phyloP scores from a whole-genome alignment of 2,329 filamentous ascomycete species.

The Hypoxylon sp. region DNA sequence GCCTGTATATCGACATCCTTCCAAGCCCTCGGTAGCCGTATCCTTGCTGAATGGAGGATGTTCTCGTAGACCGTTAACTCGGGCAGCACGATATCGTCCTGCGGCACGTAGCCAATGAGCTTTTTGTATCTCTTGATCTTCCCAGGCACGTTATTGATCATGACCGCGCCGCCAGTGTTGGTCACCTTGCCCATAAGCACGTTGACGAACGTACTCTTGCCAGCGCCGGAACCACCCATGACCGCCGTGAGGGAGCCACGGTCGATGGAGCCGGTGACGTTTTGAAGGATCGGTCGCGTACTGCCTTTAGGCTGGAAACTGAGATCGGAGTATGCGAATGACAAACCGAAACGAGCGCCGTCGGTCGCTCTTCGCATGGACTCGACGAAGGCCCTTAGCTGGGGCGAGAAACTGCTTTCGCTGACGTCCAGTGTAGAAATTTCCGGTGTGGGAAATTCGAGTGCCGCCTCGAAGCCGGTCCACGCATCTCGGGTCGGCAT shows the following conservation, averaged over 20 bases:
- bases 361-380: slow-evolving; percentile 67
- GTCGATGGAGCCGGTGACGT: slow-evolving; percentile 67
- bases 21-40: slow-evolving; percentile 67
- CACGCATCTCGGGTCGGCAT: slow-evolving; percentile 48
- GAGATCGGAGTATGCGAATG: slow-evolving; percentile 65
- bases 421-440: slow-evolving; percentile 47
- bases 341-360: slow-evolving; percentile 64
- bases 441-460: slow-evolving; percentile 51
- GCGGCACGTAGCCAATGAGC: slow-evolving; percentile 72
- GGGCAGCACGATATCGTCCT: slow-evolving; percentile 71
- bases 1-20: slow-evolving; percentile 61
- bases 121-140: slow-evolving; percentile 68
- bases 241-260: slow-evolving; percentile 68
- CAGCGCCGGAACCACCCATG: slow-evolving; percentile 72
- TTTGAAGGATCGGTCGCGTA: slow-evolving; percentile 62
- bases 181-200: slow-evolving; percentile 71
- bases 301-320: slow-evolving; percentile 62
- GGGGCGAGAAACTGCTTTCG: slow-evolving; percentile 53
- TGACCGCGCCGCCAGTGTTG: slow-evolving; percentile 64
- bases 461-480: slow-evolving; percentile 56
- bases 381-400: slow-evolving; percentile 64
- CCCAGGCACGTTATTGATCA: slow-evolving; percentile 65
- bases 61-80: slow-evolving; percentile 73
- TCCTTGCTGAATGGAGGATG: slow-evolving; percentile 69
- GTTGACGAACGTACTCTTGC: slow-evolving; percentile 71